These are phyloP conservation scores for Agrostemma githago DNA, from an alignment of 148 eudicot species.

Conservation along the genomic window DNA sequence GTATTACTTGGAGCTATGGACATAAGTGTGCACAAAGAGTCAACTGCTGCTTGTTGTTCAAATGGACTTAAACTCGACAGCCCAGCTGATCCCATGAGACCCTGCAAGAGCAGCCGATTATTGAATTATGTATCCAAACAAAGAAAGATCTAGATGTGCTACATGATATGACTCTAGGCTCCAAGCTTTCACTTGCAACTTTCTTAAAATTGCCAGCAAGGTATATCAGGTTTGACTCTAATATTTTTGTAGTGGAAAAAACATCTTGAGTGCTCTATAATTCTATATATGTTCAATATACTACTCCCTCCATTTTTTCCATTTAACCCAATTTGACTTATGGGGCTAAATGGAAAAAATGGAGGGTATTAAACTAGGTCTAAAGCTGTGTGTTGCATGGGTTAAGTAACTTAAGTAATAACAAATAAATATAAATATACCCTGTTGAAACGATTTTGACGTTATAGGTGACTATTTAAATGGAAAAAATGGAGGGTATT, in stretches of 20 bases:
- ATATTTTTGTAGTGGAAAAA: not conserved
- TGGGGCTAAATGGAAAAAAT: too few relatives aligned
- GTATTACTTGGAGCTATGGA: constrained; percentile 69
- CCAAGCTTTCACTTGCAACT: not conserved
- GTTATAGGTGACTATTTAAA: too few relatives aligned
- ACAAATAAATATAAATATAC: too few relatives aligned
- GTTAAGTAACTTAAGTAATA: too few relatives aligned
- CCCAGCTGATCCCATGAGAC: constrained; percentile 63
- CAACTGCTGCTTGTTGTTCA: constrained; percentile 74
- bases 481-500: too few relatives aligned
- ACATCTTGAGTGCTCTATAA: not conserved
- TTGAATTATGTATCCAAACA: not conserved
- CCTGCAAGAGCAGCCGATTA: constrained; percentile 34
- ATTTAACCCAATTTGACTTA: too few relatives aligned
- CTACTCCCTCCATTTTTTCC: not conserved
- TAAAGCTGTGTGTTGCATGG: too few relatives aligned
- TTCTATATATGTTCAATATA: not conserved
- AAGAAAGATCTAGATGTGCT: not conserved
- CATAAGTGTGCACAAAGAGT: constrained; percentile 83
- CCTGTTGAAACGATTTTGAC: too few relatives aligned
- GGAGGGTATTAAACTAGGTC: too few relatives aligned
- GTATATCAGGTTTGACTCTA: not conserved
- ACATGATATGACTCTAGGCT: constrained; percentile 7
- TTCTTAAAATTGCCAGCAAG: not conserved
- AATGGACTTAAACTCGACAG: constrained; percentile 60